Evolutionary conservation across 1,284 basidiomycete genomes (phyloP), one percentile per base, ranked within the genome.

Genomic region (Pseudozyma pruni): DNA sequence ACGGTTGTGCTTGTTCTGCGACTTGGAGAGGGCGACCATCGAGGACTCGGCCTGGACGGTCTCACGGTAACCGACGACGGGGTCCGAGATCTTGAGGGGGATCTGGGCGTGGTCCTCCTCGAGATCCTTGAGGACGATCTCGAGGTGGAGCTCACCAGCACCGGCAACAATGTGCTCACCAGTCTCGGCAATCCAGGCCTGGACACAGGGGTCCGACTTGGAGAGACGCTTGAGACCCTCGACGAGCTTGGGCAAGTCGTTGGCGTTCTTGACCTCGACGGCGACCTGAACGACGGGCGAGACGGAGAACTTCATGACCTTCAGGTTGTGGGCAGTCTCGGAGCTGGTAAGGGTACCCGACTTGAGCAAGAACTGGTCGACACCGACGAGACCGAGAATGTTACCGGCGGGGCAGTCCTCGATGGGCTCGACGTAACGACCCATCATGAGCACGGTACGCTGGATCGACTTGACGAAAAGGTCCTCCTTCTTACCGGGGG

Each of bases 1-100:
- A 87, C 96, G 92, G 85, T 98, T 99, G 90, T 98, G 96, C 89
- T 99, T 99, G 89, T 99, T 98, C 87, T 98, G 96, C 48, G 96
- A 98, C 86, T 99, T 99, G 76, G 96, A 98, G 54, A 99, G 88
- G 38, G 96, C 96, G 72, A 92, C 90, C 83, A 98, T 98, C 60
- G 90, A 90, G 8, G 95, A 98, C 86, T 98, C 93, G 59, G 93
- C 86, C 86, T 91, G 93, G 84, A 98, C 94, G 19, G 95, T 98
- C 88, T 98, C 96, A 86, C 94, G 89, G 87, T 98, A 98, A 63
- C 91, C 91, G 81, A 98, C 95, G 83, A 99, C 96, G 77, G 96
- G 96, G 85, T 96, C 93, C 48, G 96, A 98, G 82, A 94, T 93
- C 88, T 96, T 97, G 85, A 99, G 91, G 66, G 96, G 95, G 69